Percentiles rank a stretch among this genome's conserved stretches.
Conservation (phyloP, 306 rosid genomes). For the Castanopsis chinensis region DNA sequence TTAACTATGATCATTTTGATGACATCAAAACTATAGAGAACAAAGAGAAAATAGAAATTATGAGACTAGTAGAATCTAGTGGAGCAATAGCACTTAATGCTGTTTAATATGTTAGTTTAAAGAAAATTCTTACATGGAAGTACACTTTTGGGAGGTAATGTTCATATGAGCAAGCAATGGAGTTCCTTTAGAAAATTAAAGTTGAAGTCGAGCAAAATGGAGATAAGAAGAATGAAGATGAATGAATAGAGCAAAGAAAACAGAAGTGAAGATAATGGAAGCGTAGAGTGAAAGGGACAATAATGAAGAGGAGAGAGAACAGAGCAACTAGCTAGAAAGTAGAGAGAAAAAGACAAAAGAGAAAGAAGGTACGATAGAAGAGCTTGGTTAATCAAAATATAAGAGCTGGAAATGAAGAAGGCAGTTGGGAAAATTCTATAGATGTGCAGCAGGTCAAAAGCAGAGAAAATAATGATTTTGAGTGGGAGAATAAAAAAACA, state of each 20-base stretch:
- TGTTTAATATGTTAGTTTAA: too few relatives aligned
- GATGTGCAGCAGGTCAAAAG: slow-evolving; percentile 44
- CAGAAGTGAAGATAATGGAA: slow-evolving; percentile 20
- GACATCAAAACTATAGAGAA: too few relatives aligned
- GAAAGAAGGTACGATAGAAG: slow-evolving; percentile 48
- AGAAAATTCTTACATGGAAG: too few relatives aligned
- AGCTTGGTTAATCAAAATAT: slow-evolving; percentile 37
- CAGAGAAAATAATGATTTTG: slow-evolving; percentile 44
- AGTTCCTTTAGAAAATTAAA: too few relatives aligned
- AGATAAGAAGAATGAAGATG: slow-evolving; percentile 8
- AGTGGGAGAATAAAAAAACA: slow-evolving; percentile 23
- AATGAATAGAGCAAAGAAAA: slow-evolving; percentile 21
- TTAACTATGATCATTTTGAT: too few relatives aligned
- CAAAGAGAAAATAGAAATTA: too few relatives aligned
- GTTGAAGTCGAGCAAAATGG: not conserved
- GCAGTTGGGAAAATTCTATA: slow-evolving; percentile 30
- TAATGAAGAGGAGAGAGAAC: slow-evolving; percentile 42
- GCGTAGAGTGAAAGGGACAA: slow-evolving; percentile 17
- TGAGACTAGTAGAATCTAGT: too few relatives aligned
- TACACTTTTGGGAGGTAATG: too few relatives aligned
- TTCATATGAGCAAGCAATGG: too few relatives aligned
- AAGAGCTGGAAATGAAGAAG: slow-evolving; percentile 21
- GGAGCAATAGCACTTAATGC: too few relatives aligned
- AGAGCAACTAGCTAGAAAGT: slow-evolving; percentile 22
- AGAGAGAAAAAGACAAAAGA: not conserved